A percentile compares a stretch with the other conserved stretches of the same genome.
Conservation (phyloP, 2,329 filamentous ascomycete genomes). For the Ramichloridium luteum region DNA sequence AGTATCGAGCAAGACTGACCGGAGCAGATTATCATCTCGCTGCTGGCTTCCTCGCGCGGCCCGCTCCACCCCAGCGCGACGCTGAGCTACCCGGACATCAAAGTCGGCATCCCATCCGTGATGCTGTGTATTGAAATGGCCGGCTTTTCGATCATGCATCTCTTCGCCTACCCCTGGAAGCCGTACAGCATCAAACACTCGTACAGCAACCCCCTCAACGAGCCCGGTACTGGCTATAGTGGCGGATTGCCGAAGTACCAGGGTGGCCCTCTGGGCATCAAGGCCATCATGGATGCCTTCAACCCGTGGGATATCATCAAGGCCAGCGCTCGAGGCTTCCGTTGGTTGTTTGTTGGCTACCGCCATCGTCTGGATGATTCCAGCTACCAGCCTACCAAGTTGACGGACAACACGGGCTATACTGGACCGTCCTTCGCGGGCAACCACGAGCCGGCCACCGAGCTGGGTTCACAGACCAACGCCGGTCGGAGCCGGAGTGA, state of each 20-base stretch:
- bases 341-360: constrained; percentile 69
- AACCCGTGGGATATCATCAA: constrained; percentile 78
- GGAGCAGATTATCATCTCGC: constrained; percentile 42
- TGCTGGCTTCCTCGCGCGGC: constrained; percentile 48
- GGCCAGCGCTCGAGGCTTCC: constrained; percentile 61
- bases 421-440: constrained; percentile 12
- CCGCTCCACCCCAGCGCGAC: constrained; percentile 50
- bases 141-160: constrained; percentile 62
- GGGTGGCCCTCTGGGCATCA: constrained; percentile 52
- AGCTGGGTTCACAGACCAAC: constrained; percentile 7
- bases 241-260: constrained; percentile 33
- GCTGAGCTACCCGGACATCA: constrained; percentile 62
- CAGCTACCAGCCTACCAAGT: constrained; percentile 25
- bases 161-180: constrained; percentile 70
- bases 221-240: constrained; percentile 15
- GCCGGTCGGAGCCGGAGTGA: not conserved
- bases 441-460: constrained; percentile 14
- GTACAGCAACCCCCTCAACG: constrained; percentile 18
- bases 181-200: constrained; percentile 45
- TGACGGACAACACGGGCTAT: constrained; percentile 12
- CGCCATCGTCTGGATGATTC: constrained; percentile 41
- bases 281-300: constrained; percentile 57
- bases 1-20: not conserved
- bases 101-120: constrained; percentile 66
- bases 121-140: constrained; percentile 79